Percentiles rank a stretch among this genome's conserved stretches.
Evolutionary conservation across 768 basidiomycete genomes (phyloP).

Genomic region (Rhizopogon roseolus): DNA sequence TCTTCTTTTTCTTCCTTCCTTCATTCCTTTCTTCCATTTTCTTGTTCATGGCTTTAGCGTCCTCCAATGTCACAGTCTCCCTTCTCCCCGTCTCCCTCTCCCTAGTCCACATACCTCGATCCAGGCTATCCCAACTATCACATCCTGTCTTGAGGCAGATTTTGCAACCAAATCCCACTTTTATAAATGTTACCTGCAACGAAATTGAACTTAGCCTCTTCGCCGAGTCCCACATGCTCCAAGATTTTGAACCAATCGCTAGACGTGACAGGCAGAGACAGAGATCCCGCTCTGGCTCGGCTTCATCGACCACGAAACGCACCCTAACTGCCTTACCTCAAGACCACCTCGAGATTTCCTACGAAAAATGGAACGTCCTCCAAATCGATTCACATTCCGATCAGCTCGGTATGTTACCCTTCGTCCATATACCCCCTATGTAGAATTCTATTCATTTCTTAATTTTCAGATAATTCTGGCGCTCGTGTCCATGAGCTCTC

Average conservation of each 20-base stretch:
- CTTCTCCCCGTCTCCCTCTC: constrained; percentile 68
- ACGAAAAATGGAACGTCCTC: constrained; percentile 72
- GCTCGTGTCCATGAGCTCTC: constrained; percentile 74
- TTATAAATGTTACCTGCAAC: constrained; percentile 75
- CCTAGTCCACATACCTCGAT: constrained; percentile 71
- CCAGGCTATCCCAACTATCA: constrained; percentile 53
- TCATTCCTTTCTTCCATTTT: constrained; percentile 4
- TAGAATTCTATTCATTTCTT: constrained; percentile 5
- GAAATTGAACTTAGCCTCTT: constrained; percentile 76
- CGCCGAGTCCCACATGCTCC: constrained; percentile 51
- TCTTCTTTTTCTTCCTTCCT: constrained; percentile 1
- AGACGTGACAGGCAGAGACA: constrained; percentile 48
- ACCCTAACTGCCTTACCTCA: constrained; percentile 17
- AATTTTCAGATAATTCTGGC: constrained; percentile 54
- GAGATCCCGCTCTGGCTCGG: constrained; percentile 37
- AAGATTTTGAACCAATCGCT: constrained; percentile 59
- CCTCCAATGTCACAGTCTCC: constrained; percentile 51
- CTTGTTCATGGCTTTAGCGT: constrained; percentile 19
- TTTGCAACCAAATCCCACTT: constrained; percentile 59
- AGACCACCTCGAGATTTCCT: constrained; percentile 64
- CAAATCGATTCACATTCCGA: constrained; percentile 81
- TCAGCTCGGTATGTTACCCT: constrained; percentile 46
- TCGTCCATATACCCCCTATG: not conserved
- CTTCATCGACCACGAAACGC: constrained; percentile 18
- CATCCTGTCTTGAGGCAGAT: constrained; percentile 66